phyloP scores from a whole-genome alignment of 2,329 filamentous ascomycete genomes.

The Beauveria australis region DNA sequence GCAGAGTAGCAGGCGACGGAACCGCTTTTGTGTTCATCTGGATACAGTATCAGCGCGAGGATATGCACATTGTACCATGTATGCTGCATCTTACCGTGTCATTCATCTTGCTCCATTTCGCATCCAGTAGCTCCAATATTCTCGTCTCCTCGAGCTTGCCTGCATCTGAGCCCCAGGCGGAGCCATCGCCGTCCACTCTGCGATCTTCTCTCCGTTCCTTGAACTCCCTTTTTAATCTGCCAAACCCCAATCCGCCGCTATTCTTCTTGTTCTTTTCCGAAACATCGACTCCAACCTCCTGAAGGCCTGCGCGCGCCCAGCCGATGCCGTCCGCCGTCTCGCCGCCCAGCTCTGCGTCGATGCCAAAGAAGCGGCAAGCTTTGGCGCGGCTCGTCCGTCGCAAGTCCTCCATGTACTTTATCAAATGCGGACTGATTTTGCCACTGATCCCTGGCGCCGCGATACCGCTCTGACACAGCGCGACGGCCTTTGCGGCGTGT shows the following conservation, averaged over 20 bases:
- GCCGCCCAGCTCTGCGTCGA: conserved; percentile 77
- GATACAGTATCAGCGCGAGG: background rate
- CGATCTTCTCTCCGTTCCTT: conserved; percentile 71
- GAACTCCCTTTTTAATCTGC: conserved; percentile 64
- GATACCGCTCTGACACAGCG: conserved; percentile 36
- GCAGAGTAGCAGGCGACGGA: conserved; percentile 60
- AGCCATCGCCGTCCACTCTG: conserved; percentile 60
- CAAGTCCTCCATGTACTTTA: conserved; percentile 69
- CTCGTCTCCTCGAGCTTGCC: conserved; percentile 77
- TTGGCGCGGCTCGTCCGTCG: conserved; percentile 69
- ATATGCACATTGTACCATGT: conserved; percentile 8
- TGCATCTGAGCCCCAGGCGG: conserved; percentile 71
- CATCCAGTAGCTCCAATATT: conserved; percentile 77
- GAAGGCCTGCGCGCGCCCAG: conserved; percentile 72
- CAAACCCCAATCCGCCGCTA: conserved; percentile 41
- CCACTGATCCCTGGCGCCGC: conserved; percentile 23
- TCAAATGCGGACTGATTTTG: conserved; percentile 56
- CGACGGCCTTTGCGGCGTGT: conserved; percentile 67
- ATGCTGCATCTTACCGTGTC: conserved; percentile 58
- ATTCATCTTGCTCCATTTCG: conserved; percentile 88
- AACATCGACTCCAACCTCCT: conserved; percentile 60
- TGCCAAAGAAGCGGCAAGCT: conserved; percentile 81
- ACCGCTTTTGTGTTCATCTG: conserved; percentile 75
- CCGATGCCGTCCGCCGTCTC: conserved; percentile 79
- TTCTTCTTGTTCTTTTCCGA: conserved; percentile 38